These are phyloP conservation scores for Gnomoniopsis sp. DNA, from an alignment of 2,329 filamentous ascomycete species.

Conservation along the genomic window DNA sequence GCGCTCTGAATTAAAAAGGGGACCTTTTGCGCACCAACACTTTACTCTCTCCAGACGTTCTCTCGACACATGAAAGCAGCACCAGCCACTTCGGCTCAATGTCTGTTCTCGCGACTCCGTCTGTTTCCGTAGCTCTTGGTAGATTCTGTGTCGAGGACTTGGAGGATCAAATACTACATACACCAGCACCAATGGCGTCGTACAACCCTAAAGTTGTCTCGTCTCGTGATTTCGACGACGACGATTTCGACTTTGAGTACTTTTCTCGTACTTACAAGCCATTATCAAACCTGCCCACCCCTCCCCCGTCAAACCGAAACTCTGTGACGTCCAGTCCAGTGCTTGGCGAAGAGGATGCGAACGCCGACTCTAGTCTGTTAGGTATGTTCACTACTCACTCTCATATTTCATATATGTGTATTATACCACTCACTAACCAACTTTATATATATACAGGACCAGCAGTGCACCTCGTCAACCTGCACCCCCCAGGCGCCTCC, in stretches of 20 bases:
- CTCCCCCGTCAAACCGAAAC: constrained; percentile 53
- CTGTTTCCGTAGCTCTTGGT: constrained; percentile 15
- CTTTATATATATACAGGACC: constrained; percentile 44
- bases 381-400: constrained; percentile 29
- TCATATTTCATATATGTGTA: constrained; percentile 1
- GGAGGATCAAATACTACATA: constrained; percentile 5
- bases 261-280: constrained; percentile 61
- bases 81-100: not conserved
- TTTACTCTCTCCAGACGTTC: too few species aligned
- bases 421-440: constrained; percentile 16
- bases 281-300: constrained; percentile 65
- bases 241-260: constrained; percentile 50
- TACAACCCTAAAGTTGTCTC: constrained; percentile 12
- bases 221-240: constrained; percentile 26
- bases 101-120: not conserved
- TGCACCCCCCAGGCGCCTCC: constrained; percentile 62
- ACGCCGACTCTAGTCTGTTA: constrained; percentile 37
- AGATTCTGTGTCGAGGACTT: constrained; percentile 8
- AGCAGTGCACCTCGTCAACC: constrained; percentile 63
- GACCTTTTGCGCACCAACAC: not conserved
- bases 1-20: not conserved
- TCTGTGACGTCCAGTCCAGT: constrained; percentile 42
- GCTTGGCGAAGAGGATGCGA: constrained; percentile 41
- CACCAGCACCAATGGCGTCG: constrained; percentile 15
- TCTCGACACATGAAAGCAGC: not conserved